Conservation (phyloP, 164 flowering plant species). For the Cinnamomum chago region DNA sequence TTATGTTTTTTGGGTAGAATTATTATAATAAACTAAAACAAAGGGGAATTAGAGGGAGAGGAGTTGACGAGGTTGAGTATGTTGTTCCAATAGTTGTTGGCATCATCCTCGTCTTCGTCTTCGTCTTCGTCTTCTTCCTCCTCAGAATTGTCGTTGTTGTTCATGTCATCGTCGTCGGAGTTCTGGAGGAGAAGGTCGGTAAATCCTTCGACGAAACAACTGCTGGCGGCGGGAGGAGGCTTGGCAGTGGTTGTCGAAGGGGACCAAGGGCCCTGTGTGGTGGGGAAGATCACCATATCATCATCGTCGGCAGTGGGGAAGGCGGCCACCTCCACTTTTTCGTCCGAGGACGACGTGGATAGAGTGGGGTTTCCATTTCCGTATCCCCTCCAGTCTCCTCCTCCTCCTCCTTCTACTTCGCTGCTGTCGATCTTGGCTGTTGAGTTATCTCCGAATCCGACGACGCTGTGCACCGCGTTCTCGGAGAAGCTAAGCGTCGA, state of each 20-base stretch:
- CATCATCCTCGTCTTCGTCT: slow-evolving; percentile 38
- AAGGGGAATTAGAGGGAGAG: slow-evolving; percentile 20
- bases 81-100: slow-evolving; percentile 80
- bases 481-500: slow-evolving; percentile 54
- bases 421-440: background rate
- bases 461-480: slow-evolving; percentile 14
- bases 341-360: background rate
- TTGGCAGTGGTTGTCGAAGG: background rate
- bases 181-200: slow-evolving; percentile 7
- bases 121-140: slow-evolving; percentile 3
- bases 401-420: background rate
- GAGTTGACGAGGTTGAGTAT: slow-evolving; percentile 78
- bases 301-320: background rate
- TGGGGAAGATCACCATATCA: slow-evolving; percentile 2
- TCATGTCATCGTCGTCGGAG: background rate
- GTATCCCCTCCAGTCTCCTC: slow-evolving; percentile 2
- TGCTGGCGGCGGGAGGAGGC: background rate
- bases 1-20: background rate
- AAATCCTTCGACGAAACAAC: slow-evolving; percentile 8
- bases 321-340: background rate
- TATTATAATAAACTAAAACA: slow-evolving; percentile 5
- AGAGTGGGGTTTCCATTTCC: background rate
- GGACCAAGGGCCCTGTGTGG: slow-evolving; percentile 5
- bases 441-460: background rate
- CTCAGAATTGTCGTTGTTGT: background rate